Percentiles rank a stretch among this genome's conserved stretches.
These are phyloP conservation scores for Backusella liffmaniae DNA, from an alignment of 192 early-diverging fungal species.

Conservation along the genomic window DNA sequence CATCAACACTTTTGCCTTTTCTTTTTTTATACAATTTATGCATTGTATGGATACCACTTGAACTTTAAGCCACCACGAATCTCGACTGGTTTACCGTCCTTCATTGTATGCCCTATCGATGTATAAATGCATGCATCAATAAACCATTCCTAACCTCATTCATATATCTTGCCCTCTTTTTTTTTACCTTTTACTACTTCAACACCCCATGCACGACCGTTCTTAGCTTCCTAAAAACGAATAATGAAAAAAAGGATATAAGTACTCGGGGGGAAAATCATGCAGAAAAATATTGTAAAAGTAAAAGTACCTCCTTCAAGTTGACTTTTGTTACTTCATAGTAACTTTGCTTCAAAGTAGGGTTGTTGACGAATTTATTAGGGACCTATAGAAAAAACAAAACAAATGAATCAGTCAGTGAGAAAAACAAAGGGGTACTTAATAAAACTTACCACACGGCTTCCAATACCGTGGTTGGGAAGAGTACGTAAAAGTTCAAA, in stretches of 20 bases:
- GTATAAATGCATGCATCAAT: not conserved
- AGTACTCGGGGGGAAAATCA: not conserved
- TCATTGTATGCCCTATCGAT: constrained; percentile 9
- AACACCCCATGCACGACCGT: constrained; percentile 26
- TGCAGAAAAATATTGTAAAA: not conserved
- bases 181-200: constrained; percentile 20
- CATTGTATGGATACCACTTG: constrained; percentile 8
- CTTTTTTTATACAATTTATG: not conserved
- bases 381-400: not conserved
- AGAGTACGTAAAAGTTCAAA: constrained; percentile 14
- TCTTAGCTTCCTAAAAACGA: constrained; percentile 9
- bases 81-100: constrained; percentile 19
- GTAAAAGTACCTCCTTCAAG: constrained; percentile 15
- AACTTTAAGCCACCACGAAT: constrained; percentile 18
- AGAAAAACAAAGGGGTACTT: not conserved
- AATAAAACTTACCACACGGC: constrained; percentile 2
- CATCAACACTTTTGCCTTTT: not conserved
- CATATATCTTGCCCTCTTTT: not conserved
- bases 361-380: constrained; percentile 19
- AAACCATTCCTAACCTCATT: not conserved
- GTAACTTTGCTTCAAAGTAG: constrained; percentile 18
- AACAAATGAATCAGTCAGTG: not conserved
- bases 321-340: constrained; percentile 28
- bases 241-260: not conserved
- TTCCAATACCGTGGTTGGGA: constrained; percentile 19